Evolutionary conservation across 2,329 filamentous ascomycete species (phyloP), one percentile per base, ranked within the genome.

Genomic region (Claviceps sp.): DNA sequence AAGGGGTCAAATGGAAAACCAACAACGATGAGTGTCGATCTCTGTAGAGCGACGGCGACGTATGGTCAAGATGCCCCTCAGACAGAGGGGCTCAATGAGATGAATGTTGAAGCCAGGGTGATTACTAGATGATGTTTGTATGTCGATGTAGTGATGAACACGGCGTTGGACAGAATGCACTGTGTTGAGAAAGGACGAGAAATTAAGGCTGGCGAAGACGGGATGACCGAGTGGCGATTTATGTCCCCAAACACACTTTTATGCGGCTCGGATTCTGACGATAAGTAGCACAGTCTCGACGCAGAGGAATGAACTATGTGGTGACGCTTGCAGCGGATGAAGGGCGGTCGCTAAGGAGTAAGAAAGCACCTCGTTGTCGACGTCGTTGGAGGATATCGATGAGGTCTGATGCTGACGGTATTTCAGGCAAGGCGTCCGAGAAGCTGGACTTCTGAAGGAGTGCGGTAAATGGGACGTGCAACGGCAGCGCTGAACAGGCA

Each of bases 341-440:
- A 16, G 26, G 43, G 49, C 42, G 37, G 44, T 43, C 48, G 42
- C 54, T 44, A 43, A 42, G 34, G 51, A 54, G 51, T 19, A 51
- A 44, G 7, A 50, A 52, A 56, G 45, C 49, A 47, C 24, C 43
- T 46, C 17, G 50, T 50, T 42, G 50, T 52, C 41, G 48, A 26
- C 22, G 47, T 44, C 17, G 38, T 43, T 50, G 51, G 54, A 45
- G 51, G 53, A 50, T 34, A 54, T 48, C 50, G 54, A 56, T 52
- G 52, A 47, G 51, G 41, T 48, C 47, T 38, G 50, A 50, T 54
- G 52, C 47, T 52, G 47, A 26, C 46, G 49, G 51, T 59, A 59
- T 60, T 61, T 61, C 59, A 60, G 59, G 57, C 58, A 58, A 55
- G 54, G 54, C 55, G 19, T 43, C 43, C 22, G 42, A 37, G 39